Base-by-base conservation (phyloP, 495 filamentous ascomycete genomes). In the Penicillium flavigenum region DNA sequence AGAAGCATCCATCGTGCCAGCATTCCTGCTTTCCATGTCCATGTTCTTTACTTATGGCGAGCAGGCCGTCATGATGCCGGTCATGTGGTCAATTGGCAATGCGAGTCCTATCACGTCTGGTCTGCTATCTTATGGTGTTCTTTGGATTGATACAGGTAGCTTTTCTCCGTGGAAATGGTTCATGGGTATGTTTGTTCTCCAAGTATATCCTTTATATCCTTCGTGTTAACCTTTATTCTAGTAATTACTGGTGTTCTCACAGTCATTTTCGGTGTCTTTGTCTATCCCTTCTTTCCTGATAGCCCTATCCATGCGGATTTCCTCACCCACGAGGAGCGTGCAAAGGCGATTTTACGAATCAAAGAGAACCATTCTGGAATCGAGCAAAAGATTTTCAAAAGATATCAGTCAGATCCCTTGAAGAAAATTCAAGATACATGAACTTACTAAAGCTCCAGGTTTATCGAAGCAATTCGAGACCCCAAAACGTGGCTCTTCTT, bases 331-430 rank as follows among this genome's bases (percentile, higher is more conserved):
- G 77, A 79, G 47, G 81, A 85, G 57, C 82, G 83, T 51, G 68
- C 68, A 34, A 57, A 84, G 57, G 81, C 83, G 52, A 75, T 84
- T 16, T 72, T 81, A 48, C 72, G 83, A 5, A 79, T 85, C 27
- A 76, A 79, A 36, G 69, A 73, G 6, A 83, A 86, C 48, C 80
- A 82, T 61, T 83, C 82, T 0, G 83, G 83, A 29, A 76, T 85
- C 32, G 82, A 85, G 67, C 84, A 83, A 56, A 79, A 81, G 42
- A 63, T 69, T 41, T 67, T 86, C 55, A 85, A 85, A 63, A 64
- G 49, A 49, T 76, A 75, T 48, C 83, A 87, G 67, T 66, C 49
- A 51, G 44, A 7, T 56, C 45, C 12, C n/a, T 5, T n/a, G 34
- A 4, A 6, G 31, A 16, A 19, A 19, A 9, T 16, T 4, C 19